Percentiles rank a stretch among this genome's conserved stretches.
Evolutionary conservation across 2,329 filamentous ascomycete species (phyloP).

Genomic region (Colletotrichum sidae): DNA sequence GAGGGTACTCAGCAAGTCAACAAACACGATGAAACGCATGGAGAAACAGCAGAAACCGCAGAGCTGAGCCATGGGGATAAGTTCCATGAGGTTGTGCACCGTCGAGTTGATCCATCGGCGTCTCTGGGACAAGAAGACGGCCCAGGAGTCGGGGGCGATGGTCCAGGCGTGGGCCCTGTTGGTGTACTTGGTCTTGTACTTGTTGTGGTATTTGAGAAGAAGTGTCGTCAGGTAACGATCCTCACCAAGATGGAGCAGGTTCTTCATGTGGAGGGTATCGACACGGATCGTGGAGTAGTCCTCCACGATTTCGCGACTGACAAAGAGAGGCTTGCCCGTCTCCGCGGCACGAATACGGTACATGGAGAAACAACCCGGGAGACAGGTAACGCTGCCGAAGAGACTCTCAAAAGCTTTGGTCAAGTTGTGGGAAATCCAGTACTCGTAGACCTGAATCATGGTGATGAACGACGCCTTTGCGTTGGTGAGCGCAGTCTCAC

Average conservation of each 20-base stretch:
- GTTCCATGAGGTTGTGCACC: slow-evolving; percentile 95
- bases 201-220: slow-evolving; percentile 89
- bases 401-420: slow-evolving; percentile 97
- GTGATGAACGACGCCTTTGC: slow-evolving; percentile 93
- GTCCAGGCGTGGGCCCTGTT: slow-evolving; percentile 95
- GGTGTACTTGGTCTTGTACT: slow-evolving; percentile 99
- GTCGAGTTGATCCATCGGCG: slow-evolving; percentile 99
- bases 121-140: slow-evolving; percentile 95
- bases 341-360: slow-evolving; percentile 96
- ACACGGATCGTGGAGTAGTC: slow-evolving; percentile 93
- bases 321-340: slow-evolving; percentile 94
- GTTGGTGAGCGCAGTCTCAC: slow-evolving; percentile 93
- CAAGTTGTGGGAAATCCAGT: slow-evolving; percentile 98
- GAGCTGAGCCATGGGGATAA: slow-evolving; percentile 91
- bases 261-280: slow-evolving; percentile 99
- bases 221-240: slow-evolving; percentile 97
- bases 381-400: slow-evolving; percentile 96
- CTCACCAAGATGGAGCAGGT: slow-evolving; percentile 93
- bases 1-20: slow-evolving; percentile 91
- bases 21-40: slow-evolving; percentile 97
- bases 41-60: slow-evolving; percentile 99
- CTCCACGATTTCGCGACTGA: slow-evolving; percentile 91
- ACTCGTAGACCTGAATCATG: slow-evolving; percentile 99
- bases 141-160: slow-evolving; percentile 93
- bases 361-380: slow-evolving; percentile 99